phyloP scores from a whole-genome alignment of 1,284 basidiomycete genomes.

The Schizophyllum amplum region DNA sequence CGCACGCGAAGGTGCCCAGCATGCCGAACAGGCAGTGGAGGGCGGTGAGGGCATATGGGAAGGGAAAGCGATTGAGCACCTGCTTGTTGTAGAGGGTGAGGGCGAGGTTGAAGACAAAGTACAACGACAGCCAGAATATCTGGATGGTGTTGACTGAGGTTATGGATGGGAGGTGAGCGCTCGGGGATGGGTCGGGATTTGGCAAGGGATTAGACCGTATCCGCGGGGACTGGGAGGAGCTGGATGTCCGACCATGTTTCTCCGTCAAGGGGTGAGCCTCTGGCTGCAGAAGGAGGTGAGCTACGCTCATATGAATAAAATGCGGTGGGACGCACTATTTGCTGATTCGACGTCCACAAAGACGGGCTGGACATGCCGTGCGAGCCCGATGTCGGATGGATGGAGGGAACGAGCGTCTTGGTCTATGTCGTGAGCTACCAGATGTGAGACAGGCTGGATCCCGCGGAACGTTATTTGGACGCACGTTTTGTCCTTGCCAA shows the following conservation, averaged over 20 bases:
- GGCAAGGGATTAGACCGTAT: not conserved
- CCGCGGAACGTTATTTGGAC: not conserved
- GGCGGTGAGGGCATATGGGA: conserved; percentile 86
- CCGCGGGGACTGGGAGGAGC: not conserved
- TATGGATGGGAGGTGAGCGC: not conserved
- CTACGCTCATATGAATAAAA: not conserved
- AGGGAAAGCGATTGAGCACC: conserved; percentile 84
- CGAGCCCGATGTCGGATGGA: not conserved
- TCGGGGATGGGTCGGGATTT: not conserved
- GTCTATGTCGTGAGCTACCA: not conserved
- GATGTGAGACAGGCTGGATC: not conserved
- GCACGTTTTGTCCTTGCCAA: not conserved
- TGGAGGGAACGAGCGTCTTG: not conserved
- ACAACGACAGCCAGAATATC: conserved; percentile 61
- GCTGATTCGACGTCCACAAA: not conserved
- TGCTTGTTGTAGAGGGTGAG: conserved; percentile 92
- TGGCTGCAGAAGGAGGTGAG: not conserved
- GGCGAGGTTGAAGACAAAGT: conserved; percentile 84
- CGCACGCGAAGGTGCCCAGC: conserved; percentile 68
- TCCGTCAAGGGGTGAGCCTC: not conserved
- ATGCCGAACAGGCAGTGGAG: conserved; percentile 79
- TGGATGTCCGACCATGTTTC: not conserved
- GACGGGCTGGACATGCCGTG: not conserved
- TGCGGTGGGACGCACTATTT: not conserved
- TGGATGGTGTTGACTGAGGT: not conserved